Evolutionary conservation across 495 filamentous ascomycete genomes (phyloP), one percentile per base, ranked within the genome.

Genomic region (Gamarada debralockiae): DNA sequence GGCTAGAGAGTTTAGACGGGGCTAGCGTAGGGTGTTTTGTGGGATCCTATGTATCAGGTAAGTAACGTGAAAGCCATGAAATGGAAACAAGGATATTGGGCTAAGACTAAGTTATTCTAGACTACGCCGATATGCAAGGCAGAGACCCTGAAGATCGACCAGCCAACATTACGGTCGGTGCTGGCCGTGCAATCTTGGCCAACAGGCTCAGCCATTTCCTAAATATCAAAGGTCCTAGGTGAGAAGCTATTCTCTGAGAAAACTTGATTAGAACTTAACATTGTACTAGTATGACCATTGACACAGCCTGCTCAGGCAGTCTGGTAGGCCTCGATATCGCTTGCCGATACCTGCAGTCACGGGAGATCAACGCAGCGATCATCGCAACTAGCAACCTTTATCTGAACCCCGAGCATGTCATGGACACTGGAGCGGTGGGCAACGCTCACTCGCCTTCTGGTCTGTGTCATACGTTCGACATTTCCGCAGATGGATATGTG

Each of bases 401-500:
- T 20, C 7, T 41, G 8, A 20, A 7, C 17, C 38, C 38, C 17
- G 37, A 40, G 8, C 37, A 40, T 10, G 17, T 7, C 38, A 41
- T 41, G 38, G 17, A 13, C 17, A 41, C 9, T 41, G 38, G 7
- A 7, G 7, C 17, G 7, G 17, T 31, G 48, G 25, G 69, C 71
- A 7, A 58, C 73, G 23, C 53, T 73, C 17, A n/a, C 10, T 72
- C 67, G 8, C 61, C 66, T 6, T 63, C 65, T 17, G 63, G 64
- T 3, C 58, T 60, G 3, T 77, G 72, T 51, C 61, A 67, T 18
- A 72, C 64, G 3, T 50, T 50, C 47, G 80, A 84, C 56, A 69
- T 69, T 0, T 50, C 65, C 5, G 85, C 83, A 21, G 72, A 82
- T 49, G 86, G 86, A 0, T 89, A 84, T 58, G 84, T 67, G 0